Conservation (phyloP, 1,284 basidiomycete genomes). For the Vanrija sp. region DNA sequence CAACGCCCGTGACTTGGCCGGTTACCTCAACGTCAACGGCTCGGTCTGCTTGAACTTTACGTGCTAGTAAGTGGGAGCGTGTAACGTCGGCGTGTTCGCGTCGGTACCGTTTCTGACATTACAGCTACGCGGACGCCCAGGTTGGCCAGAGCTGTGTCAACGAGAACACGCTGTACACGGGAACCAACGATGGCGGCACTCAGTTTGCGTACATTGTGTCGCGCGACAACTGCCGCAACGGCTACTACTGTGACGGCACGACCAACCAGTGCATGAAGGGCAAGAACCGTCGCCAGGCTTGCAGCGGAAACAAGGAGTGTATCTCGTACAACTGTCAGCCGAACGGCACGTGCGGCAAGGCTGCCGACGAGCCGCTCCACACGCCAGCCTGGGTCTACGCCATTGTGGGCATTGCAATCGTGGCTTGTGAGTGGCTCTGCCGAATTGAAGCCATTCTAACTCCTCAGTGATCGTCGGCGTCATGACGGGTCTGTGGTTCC, state of each 20-base stretch:
- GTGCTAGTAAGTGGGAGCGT: constrained; percentile 62
- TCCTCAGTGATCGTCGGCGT: constrained; percentile 66
- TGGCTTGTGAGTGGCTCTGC: constrained; percentile 56
- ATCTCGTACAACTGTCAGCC: constrained; percentile 68
- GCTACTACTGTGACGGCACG: constrained; percentile 66
- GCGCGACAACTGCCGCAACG: constrained; percentile 55
- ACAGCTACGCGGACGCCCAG: constrained; percentile 70
- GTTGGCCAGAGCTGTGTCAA: constrained; percentile 61
- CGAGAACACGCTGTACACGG: constrained; percentile 74
- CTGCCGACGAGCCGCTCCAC: constrained; percentile 61
- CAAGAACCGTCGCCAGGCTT: constrained; percentile 59
- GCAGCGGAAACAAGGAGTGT: constrained; percentile 80
- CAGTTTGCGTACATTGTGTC: constrained; percentile 74
- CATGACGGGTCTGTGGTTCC: constrained; percentile 62
- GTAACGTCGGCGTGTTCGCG: too few relatives aligned
- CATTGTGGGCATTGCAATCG: constrained; percentile 66
- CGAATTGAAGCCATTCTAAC: neutral
- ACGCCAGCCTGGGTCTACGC: constrained; percentile 67
- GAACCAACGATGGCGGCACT: constrained; percentile 51
- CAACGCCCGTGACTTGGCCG: constrained; percentile 62
- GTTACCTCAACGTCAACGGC: constrained; percentile 71
- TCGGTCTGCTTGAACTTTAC: constrained; percentile 73
- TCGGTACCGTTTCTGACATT: neutral
- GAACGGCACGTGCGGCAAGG: constrained; percentile 58
- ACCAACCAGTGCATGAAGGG: constrained; percentile 53